phyloP scores from a whole-genome alignment of 306 rosid genomes.

The Urtica urens region DNA sequence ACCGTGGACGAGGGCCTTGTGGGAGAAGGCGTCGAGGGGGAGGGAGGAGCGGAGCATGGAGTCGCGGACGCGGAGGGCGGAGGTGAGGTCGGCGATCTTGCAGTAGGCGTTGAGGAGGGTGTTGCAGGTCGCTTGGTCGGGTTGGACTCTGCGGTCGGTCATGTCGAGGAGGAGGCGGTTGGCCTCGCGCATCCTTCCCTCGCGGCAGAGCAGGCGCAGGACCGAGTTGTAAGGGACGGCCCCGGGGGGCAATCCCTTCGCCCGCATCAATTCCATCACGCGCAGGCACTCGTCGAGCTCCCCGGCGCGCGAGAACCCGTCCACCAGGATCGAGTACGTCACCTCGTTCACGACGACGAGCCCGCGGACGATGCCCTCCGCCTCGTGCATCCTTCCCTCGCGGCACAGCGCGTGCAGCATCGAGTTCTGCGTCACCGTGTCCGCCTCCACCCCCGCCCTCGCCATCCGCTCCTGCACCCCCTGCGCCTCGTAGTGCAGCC shows the following conservation, averaged over 20 bases:
- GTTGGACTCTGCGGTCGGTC: constrained; percentile 61
- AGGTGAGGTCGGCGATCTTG: constrained; percentile 64
- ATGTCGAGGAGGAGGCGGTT: constrained; percentile 70
- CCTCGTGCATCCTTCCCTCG: constrained; percentile 87
- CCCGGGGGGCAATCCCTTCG: constrained; percentile 59
- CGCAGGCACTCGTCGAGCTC: constrained; percentile 68
- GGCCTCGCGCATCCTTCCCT: constrained; percentile 75
- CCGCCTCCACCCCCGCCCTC: constrained; percentile 59
- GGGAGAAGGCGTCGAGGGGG: constrained; percentile 61
- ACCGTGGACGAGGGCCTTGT: constrained; percentile 73
- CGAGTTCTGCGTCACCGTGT: constrained; percentile 66
- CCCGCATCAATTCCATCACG: constrained; percentile 51
- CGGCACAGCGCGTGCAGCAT: constrained; percentile 66
- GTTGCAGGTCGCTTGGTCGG: constrained; percentile 81
- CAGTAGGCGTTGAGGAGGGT: constrained; percentile 81
- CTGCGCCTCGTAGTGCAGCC: constrained; percentile 80
- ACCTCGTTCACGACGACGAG: constrained; percentile 56
- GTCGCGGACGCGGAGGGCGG: constrained; percentile 68
- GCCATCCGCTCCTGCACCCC: constrained; percentile 66
- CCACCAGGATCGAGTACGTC: constrained; percentile 72
- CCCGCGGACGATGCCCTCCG: constrained; percentile 57
- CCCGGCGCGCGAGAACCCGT: constrained; percentile 59
- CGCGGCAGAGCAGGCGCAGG: constrained; percentile 58
- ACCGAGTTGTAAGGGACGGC: constrained; percentile 73
- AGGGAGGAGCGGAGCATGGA: constrained; percentile 68